phyloP scores from a whole-genome alignment of 2,329 filamentous ascomycete genomes.

The Calycina herbarum region DNA sequence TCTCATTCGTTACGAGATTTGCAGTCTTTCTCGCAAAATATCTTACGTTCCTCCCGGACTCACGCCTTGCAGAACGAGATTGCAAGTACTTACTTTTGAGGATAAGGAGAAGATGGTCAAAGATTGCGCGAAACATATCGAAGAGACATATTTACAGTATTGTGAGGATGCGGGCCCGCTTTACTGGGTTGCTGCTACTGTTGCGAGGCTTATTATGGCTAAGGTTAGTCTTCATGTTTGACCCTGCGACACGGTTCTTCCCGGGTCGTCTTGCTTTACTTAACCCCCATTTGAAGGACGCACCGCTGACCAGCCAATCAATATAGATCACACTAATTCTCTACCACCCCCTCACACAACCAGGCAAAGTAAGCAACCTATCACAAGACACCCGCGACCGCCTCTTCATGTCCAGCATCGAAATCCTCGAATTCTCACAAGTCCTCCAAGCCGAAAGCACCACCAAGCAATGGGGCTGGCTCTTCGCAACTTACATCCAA shows the following conservation, averaged over 20 bases:
- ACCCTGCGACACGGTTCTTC: background rate
- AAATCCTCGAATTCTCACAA: slow-evolving; percentile 44
- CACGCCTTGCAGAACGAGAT: slow-evolving; percentile 12
- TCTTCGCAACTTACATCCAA: slow-evolving; percentile 42
- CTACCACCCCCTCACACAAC: slow-evolving; percentile 37
- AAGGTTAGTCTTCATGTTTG: slow-evolving; percentile 29
- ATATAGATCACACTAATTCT: slow-evolving; percentile 38
- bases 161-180: slow-evolving; percentile 44
- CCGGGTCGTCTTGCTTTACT: too few species aligned
- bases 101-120: slow-evolving; percentile 37
- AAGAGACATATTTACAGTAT: slow-evolving; percentile 37
- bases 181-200: slow-evolving; percentile 52
- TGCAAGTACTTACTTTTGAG: slow-evolving; percentile 27
- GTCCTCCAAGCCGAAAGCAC: slow-evolving; percentile 39
- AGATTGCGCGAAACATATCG: slow-evolving; percentile 34
- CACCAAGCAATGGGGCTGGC: slow-evolving; percentile 46
- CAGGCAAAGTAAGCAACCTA: slow-evolving; percentile 34
- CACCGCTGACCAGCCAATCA: background rate
- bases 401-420: slow-evolving; percentile 42
- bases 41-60: slow-evolving; percentile 31
- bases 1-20: slow-evolving; percentile 40
- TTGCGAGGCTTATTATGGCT: slow-evolving; percentile 41
- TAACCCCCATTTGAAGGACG: too few species aligned
- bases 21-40: slow-evolving; percentile 27
- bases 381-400: slow-evolving; percentile 40